Conservation (phyloP, 257 asterid genomes). For the Handroanthus guayacan region DNA sequence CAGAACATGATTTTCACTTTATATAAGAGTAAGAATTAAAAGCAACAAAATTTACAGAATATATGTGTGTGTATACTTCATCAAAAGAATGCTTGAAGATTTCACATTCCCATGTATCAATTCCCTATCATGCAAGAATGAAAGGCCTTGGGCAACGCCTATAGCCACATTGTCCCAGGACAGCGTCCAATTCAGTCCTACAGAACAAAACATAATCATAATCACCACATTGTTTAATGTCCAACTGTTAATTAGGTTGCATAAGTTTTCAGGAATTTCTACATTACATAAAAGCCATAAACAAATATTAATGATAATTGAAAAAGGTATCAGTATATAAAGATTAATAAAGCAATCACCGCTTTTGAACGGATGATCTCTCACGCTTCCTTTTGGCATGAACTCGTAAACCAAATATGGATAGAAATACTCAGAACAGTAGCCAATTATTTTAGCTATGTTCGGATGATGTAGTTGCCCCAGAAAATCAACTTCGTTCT, state of each 20-base stretch:
- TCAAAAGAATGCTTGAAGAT: conserved; percentile 29
- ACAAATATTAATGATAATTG: no score
- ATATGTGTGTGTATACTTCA: neutral
- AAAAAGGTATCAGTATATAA: neutral
- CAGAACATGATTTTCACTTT: neutral
- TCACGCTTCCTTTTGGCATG: no score
- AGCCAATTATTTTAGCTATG: no score
- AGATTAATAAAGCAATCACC: neutral
- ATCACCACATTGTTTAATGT: neutral
- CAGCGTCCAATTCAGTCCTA: conserved; percentile 30
- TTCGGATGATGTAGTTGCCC: no score
- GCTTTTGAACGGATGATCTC: neutral
- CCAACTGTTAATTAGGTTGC: neutral
- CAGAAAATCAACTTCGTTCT: no score
- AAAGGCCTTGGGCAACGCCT: conserved; percentile 38
- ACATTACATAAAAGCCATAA: no score
- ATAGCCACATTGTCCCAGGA: conserved; percentile 28
- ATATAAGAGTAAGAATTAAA: neutral
- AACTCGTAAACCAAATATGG: no score
- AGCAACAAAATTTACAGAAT: neutral
- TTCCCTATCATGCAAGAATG: conserved; percentile 34
- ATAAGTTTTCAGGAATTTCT: no score
- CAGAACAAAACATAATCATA: neutral
- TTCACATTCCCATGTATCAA: conserved; percentile 3
- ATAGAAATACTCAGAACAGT: no score